A percentile compares a stretch with the other conserved stretches of the same genome.
phyloP scores from a whole-genome alignment of 1,284 basidiomycete species.

The Tremellales sp. region DNA sequence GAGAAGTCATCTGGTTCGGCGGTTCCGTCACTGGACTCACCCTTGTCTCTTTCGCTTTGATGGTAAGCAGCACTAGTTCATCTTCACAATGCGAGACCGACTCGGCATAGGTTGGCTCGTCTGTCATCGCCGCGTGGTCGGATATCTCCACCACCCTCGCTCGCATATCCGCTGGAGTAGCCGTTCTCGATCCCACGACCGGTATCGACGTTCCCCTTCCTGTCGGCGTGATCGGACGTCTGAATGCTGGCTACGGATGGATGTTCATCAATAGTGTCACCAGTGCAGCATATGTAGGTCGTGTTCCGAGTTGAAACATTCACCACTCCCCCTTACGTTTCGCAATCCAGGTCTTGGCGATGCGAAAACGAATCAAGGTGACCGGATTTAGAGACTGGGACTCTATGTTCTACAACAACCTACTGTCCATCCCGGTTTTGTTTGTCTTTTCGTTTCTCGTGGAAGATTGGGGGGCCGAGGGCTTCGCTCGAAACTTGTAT shows the following conservation, averaged over 20 bases:
- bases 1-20: slow-evolving; percentile 97
- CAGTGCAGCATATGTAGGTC: slow-evolving; percentile 84
- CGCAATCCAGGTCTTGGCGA: slow-evolving; percentile 69
- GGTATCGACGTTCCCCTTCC: slow-evolving; percentile 37
- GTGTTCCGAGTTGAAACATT: neutral
- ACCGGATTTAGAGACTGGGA: slow-evolving; percentile 99
- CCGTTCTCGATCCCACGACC: slow-evolving; percentile 42
- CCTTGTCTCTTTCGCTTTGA: slow-evolving; percentile 83
- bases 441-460: slow-evolving; percentile 75
- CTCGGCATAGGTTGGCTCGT: too few species aligned
- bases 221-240: slow-evolving; percentile 46
- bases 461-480: slow-evolving; percentile 80
- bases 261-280: slow-evolving; percentile 90
- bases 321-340: neutral
- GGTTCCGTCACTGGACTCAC: slow-evolving; percentile 84
- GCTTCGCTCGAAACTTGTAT: slow-evolving; percentile 20
- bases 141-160: slow-evolving; percentile 60
- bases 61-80: slow-evolving; percentile 60
- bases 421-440: slow-evolving; percentile 89
- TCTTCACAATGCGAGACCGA: slow-evolving; percentile 50
- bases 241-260: slow-evolving; percentile 94
- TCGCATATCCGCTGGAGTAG: slow-evolving; percentile 35
- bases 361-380: slow-evolving; percentile 95
- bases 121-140: slow-evolving; percentile 88
- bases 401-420: slow-evolving; percentile 99